phyloP scores from a whole-genome alignment of 2,329 filamentous ascomycete genomes.

The Onygena corvina region DNA sequence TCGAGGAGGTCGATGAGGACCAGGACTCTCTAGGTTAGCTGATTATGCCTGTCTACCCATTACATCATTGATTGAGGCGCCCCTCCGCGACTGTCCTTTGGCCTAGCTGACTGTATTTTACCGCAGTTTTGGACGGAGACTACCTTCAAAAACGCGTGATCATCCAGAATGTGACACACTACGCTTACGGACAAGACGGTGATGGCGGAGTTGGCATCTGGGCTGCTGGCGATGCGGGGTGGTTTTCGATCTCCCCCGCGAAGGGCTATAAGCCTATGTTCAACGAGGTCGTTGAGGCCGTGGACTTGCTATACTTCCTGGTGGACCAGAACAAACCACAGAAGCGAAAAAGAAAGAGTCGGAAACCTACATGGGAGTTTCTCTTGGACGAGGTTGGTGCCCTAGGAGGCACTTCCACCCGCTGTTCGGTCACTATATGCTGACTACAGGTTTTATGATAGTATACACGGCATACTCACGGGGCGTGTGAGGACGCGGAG shows the following conservation, averaged over 20 bases:
- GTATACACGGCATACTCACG: constrained; percentile 34
- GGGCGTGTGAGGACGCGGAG: constrained; percentile 33
- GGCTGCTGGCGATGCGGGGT: constrained; percentile 51
- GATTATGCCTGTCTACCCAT: neutral
- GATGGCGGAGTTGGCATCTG: constrained; percentile 48
- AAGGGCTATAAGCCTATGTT: constrained; percentile 43
- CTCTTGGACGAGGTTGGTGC: constrained; percentile 31
- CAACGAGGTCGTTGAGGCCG: constrained; percentile 46
- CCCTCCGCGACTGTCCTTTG: neutral
- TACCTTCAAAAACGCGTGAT: constrained; percentile 34
- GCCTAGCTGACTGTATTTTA: neutral
- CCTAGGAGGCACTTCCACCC: neutral
- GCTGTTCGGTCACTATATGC: neutral
- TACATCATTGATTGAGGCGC: constrained; percentile 7
- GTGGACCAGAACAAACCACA: constrained; percentile 44
- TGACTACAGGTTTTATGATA: constrained; percentile 14
- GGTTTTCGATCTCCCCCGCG: constrained; percentile 47
- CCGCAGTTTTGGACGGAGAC: constrained; percentile 29
- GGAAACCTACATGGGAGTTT: constrained; percentile 29
- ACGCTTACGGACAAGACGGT: constrained; percentile 40
- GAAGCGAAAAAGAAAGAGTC: constrained; percentile 23
- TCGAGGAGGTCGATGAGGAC: constrained; percentile 36
- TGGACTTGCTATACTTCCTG: constrained; percentile 49
- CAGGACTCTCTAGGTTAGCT: constrained; percentile 32
- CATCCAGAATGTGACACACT: constrained; percentile 39